Evolutionary conservation across 1,139 yeast genomes (phyloP), one percentile per base, ranked within the genome.

Genomic region (Yamadazyma epiphylla): DNA sequence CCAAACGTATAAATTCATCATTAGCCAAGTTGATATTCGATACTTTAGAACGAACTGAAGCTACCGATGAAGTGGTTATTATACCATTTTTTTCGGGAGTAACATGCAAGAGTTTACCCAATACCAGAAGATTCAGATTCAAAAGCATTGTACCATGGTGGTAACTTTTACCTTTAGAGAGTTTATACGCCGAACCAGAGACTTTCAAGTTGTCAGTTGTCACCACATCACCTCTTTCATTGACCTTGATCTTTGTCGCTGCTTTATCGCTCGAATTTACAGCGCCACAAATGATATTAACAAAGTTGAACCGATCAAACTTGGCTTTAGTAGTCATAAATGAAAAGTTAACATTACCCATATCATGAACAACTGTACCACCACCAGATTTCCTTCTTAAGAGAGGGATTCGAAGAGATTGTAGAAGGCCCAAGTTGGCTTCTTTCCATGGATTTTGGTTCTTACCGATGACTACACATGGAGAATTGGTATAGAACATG

Each of bases 71-170:
- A 27, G 68, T 67, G 15, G 64, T 70, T 25, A 77, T 72, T 0
- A 46, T 41, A 0, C 82, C 77, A 24, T 68, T 55, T n/a, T 57
- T 48, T 2, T 56, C 45, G 8, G 58, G 58, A 24, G 66, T 67
- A 1, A 35, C 34, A 8, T 37, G 29, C 35, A 91, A 60, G 9
- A 87, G 51, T 16, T 75, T 64, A 2, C 78, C 64, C 37, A 91
- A 62, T 1, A 69, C 58, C 15, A 67, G 69, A 19, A 94, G 58
- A 28, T 78, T 64, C 35, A 94, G 80, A 33, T 74, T 62, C 13
- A 94, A 61, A 9, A 94, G 64, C 96, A 94, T 87, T 0, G 99
- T 94, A 0, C 97, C 98, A 58, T 94, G 99, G 52, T 94, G 98
- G 43, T 89, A 83, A 3, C 95, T 81, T 43, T 77, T 78, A 0